Evolutionary conservation across 2,329 filamentous ascomycete species (phyloP).

Genomic region (Bertia moriformis): DNA sequence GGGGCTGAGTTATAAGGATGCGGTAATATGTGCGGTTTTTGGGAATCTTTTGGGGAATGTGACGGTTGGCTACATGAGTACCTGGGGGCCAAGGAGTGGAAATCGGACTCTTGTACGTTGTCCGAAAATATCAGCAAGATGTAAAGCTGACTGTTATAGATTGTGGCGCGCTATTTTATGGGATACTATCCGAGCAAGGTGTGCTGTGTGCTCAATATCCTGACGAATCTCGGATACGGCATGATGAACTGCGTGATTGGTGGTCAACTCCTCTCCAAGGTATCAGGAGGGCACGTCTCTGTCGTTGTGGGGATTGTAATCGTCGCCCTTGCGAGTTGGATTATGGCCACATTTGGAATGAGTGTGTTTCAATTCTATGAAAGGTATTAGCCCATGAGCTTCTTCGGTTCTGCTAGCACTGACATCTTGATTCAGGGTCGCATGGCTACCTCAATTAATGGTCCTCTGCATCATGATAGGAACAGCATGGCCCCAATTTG

Average conservation of each 20-base stretch:
- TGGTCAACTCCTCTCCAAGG: conserved; percentile 24
- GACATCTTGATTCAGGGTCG: conserved; percentile 9
- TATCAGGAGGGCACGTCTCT: conserved; percentile 18
- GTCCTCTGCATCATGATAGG: conserved; percentile 22
- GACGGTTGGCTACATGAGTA: conserved; percentile 22
- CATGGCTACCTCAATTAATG: conserved; percentile 23
- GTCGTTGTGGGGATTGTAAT: conserved; percentile 21
- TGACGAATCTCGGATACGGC: conserved; percentile 24
- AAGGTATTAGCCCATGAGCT: conserved; percentile 12
- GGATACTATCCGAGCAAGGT: conserved; percentile 24
- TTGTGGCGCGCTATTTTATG: conserved; percentile 23
- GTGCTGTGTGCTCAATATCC: conserved; percentile 20
- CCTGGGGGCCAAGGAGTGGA: conserved; percentile 22
- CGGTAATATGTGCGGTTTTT: conserved; percentile 18
- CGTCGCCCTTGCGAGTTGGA: conserved; percentile 15
- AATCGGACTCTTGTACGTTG: conserved; percentile 21
- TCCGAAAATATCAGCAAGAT: not conserved
- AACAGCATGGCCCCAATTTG: conserved; percentile 18
- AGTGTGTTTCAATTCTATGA: conserved; percentile 25
- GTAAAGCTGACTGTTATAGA: conserved; percentile 9
- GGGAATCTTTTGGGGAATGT: conserved; percentile 16
- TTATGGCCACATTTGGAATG: conserved; percentile 22
- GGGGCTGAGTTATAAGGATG: conserved; percentile 21
- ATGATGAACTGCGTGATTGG: conserved; percentile 25
- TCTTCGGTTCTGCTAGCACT: not conserved